A percentile compares a stretch with the other conserved stretches of the same genome.
These are phyloP conservation scores for Phytopythium helicoides DNA, from an alignment of 352 stramenopile species.

Conservation along the genomic window DNA sequence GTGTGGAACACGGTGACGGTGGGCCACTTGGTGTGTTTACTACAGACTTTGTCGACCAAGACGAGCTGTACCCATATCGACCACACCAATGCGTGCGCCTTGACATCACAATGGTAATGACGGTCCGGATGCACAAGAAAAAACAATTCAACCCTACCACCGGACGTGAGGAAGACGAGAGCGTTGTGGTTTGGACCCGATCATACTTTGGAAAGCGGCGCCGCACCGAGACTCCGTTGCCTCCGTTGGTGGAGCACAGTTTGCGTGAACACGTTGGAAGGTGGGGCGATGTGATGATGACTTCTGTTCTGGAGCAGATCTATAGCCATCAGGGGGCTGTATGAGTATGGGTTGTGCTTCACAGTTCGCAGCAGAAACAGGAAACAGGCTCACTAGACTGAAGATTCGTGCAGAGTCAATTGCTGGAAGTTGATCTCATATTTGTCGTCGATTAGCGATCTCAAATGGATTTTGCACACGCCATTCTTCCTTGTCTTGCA, in stretches of 20 bases:
- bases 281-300: constrained; percentile 45
- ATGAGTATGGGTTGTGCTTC: constrained; percentile 10
- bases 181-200: constrained; percentile 29
- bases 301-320: constrained; percentile 17
- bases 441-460: constrained; percentile 3
- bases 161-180: constrained; percentile 10
- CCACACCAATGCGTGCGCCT: constrained; percentile 22
- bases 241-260: constrained; percentile 22
- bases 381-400: too few species aligned
- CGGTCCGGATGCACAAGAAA: constrained; percentile 14
- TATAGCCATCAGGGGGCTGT: constrained; percentile 9
- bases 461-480: too few species aligned
- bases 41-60: constrained; percentile 31
- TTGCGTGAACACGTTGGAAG: constrained; percentile 35
- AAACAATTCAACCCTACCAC: constrained; percentile 7
- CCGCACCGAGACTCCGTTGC: constrained; percentile 14
- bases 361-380: too few species aligned
- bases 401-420: constrained; percentile 13
- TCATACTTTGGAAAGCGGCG: constrained; percentile 24
- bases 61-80: constrained; percentile 38
- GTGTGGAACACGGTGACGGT: constrained; percentile 12
- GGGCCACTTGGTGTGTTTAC: constrained; percentile 24
- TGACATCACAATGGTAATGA: constrained; percentile 27
- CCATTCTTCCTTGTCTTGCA: too few species aligned
- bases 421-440: background rate